Percentiles rank a stretch among this genome's conserved stretches.
phyloP scores from a whole-genome alignment of 2,329 filamentous ascomycete species.

The Volutella citrinella region DNA sequence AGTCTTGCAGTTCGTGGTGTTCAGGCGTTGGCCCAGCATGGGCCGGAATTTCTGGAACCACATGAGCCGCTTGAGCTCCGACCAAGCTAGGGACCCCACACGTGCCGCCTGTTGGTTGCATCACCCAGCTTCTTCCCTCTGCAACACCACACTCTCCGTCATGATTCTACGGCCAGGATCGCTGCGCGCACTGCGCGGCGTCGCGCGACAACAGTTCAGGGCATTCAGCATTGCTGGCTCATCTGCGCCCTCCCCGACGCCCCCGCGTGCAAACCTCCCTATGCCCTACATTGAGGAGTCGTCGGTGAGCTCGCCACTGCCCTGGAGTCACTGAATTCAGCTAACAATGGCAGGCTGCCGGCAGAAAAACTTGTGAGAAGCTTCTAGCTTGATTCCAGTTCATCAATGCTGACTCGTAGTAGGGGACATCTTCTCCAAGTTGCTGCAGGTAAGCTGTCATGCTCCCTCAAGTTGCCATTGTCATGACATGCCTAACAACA shows the following conservation, averaged over 20 bases:
- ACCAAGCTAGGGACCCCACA: too few relatives aligned
- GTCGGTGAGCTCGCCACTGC: conserved; percentile 29
- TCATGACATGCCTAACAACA: too few relatives aligned
- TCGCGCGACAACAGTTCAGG: conserved; percentile 35
- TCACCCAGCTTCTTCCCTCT: conserved; percentile 1
- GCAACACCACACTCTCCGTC: conserved; percentile 5
- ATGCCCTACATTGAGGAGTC: conserved; percentile 56
- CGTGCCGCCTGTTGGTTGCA: conserved; percentile 8
- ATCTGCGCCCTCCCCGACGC: conserved; percentile 20
- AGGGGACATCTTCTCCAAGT: conserved; percentile 82
- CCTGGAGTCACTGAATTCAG: not conserved
- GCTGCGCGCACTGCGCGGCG: conserved; percentile 30
- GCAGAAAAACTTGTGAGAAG: conserved; percentile 71
- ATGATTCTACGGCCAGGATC: conserved; percentile 32
- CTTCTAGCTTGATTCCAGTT: too few relatives aligned
- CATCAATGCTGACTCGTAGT: conserved; percentile 18
- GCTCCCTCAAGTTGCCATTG: not conserved
- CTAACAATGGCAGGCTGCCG: conserved; percentile 59
- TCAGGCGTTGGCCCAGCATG: not conserved
- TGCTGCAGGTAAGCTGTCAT: conserved; percentile 59
- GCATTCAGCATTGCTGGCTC: conserved; percentile 42
- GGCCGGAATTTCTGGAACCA: not conserved
- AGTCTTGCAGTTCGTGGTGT: conserved; percentile 5
- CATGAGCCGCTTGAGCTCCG: too few relatives aligned
- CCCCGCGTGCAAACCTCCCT: conserved; percentile 43